Evolutionary conservation across 106 monocot genomes (phyloP).

Genomic region (Chionographis japonica): DNA sequence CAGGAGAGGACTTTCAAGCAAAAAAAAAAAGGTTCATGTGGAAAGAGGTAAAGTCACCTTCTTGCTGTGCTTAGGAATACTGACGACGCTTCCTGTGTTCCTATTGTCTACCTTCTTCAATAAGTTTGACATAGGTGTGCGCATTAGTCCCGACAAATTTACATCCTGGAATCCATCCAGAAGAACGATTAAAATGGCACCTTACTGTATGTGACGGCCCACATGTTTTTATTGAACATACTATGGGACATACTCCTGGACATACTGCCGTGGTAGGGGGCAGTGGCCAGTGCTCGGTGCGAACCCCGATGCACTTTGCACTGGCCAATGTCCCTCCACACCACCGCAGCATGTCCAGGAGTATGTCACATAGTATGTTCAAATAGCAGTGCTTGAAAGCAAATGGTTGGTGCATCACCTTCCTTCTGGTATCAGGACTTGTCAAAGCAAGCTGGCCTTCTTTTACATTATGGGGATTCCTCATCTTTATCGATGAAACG

Average conservation of each 20-base stretch:
- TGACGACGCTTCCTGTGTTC: slow-evolving; percentile 25
- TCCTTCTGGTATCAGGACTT: slow-evolving; percentile 53
- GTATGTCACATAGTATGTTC: no score
- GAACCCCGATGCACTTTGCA: no score
- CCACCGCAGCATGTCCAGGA: no score
- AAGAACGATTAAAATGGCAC: neutral
- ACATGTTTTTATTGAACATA: no score
- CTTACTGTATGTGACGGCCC: neutral
- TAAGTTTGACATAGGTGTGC: slow-evolving; percentile 75
- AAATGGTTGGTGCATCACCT: slow-evolving; percentile 31
- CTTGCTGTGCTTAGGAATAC: slow-evolving; percentile 79
- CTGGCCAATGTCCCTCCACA: no score
- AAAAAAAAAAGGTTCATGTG: neutral
- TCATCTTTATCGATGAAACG: slow-evolving; percentile 80
- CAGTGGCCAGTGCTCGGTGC: no score
- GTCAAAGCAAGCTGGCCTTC: slow-evolving; percentile 32
- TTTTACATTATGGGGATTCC: slow-evolving; percentile 44
- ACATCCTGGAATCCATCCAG: slow-evolving; percentile 48
- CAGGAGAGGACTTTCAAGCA: no score
- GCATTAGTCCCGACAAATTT: slow-evolving; percentile 50
- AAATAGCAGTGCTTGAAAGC: neutral
- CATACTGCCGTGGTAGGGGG: no score
- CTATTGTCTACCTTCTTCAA: slow-evolving; percentile 62
- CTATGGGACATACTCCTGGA: no score
- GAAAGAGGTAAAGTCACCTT: slow-evolving; percentile 14